Conservation (phyloP, 2,329 filamentous ascomycete genomes). For the Fusarium sp. region DNA sequence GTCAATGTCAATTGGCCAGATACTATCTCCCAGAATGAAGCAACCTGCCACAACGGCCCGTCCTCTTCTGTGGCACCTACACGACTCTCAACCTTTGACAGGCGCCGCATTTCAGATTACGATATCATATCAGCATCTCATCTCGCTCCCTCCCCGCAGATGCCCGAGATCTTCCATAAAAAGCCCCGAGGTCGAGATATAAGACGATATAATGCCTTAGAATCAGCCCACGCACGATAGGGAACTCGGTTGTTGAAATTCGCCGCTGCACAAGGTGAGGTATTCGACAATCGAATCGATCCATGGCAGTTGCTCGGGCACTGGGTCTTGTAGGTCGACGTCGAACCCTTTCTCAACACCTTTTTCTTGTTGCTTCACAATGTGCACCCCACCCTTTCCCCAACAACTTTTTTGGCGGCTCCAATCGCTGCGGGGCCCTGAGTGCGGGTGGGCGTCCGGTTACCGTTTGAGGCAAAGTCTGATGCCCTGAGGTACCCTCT, state of each 20-base stretch:
- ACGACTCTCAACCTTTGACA: conserved; percentile 16
- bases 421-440: conserved; percentile 36
- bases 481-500: conserved; percentile 20
- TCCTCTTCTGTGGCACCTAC: neutral
- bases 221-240: conserved; percentile 45
- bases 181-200: conserved; percentile 6
- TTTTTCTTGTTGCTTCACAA: conserved; percentile 21
- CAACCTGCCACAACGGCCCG: neutral
- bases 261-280: conserved; percentile 1
- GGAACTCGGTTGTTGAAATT: conserved; percentile 25
- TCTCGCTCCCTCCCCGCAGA: conserved; percentile 9
- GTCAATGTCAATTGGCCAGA: neutral
- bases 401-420: conserved; percentile 47
- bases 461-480: conserved; percentile 25
- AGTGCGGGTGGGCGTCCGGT: conserved; percentile 3
- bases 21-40: neutral
- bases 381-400: conserved; percentile 44
- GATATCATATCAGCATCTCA: neutral
- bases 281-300: conserved; percentile 39
- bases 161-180: conserved; percentile 27
- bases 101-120: conserved; percentile 31
- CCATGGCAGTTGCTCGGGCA: conserved; percentile 9
- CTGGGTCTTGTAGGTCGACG: conserved; percentile 32
- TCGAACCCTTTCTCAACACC: conserved; percentile 43
- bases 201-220: conserved; percentile 39